Conservation (phyloP, 2,329 filamentous ascomycete genomes). For the Pseudofabraea citricarpa region DNA sequence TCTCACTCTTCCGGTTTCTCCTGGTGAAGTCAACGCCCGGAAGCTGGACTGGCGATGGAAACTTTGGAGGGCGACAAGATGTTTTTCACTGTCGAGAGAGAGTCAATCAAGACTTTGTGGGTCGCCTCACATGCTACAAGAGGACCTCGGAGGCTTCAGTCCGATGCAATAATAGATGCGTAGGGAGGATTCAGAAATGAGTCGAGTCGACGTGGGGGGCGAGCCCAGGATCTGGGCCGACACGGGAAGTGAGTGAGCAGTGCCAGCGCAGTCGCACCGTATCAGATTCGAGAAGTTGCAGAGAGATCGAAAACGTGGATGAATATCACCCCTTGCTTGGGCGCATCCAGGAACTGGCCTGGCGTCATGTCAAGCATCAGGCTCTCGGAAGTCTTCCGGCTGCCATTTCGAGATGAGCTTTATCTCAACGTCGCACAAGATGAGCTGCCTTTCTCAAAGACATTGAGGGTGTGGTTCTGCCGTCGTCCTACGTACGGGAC, state of each 20-base stretch:
- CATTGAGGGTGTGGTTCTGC: not conserved
- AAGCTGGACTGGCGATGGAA: no score
- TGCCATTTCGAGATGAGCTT: no score
- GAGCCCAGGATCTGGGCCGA: not conserved
- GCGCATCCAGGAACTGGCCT: not conserved
- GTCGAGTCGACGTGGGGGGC: not conserved
- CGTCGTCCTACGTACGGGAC: not conserved
- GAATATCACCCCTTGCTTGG: not conserved
- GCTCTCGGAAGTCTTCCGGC: not conserved
- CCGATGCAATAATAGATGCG: no score
- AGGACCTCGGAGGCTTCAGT: no score
- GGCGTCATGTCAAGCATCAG: not conserved
- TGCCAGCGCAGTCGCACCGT: not conserved
- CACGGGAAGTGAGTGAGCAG: not conserved
- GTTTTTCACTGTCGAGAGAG: no score
- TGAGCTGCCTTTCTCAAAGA: no score
- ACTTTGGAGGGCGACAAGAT: no score
- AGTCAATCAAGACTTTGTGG: no score
- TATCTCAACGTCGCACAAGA: no score
- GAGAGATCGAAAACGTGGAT: not conserved
- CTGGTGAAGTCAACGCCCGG: no score
- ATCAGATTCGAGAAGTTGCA: not conserved
- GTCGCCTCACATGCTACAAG: no score
- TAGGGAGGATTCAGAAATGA: not conserved
- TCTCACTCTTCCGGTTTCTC: no score